Base-by-base conservation (phyloP, 176 grass and related monocot genomes). In the Bonia amplexicaulis region DNA sequence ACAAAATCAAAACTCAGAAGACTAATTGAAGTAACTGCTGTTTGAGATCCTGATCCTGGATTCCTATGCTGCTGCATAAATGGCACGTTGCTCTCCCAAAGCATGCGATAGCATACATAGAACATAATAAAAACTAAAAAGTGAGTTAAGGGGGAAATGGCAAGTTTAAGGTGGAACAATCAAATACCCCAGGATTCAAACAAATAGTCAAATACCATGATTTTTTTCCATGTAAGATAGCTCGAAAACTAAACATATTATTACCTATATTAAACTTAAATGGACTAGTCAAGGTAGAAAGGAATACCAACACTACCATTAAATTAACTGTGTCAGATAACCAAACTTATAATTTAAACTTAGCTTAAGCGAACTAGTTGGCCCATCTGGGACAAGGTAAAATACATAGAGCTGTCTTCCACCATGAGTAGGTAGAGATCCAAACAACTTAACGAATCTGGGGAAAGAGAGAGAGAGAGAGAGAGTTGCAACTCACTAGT, bases 401-500 rank as follows among this genome's bases (percentile, higher is more conserved):
- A 47, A 14, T 63, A 51, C 22, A 25, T 33, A 73, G 17, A 64
- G 44, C 58, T 25, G 12, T 73, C 12, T 35, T 84, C 57, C 65
- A 81, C 46, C 65, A 81, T 23, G 57, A 57, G 23, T 73, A 73
- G 39, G 16, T 44, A 62, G 68, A 66, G 25, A 62, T 17, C 29
- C 54, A 82, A 29, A 59, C 1, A 82, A 41, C 22, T 55, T 58
- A 49, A 46, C 12, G 1, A 46, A 3, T 46, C 2, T 12, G 6
- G 26, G 16, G 22, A 16, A 11, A 7, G 33, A 47, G 47, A n/a
- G n/a, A n/a, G n/a, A n/a, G n/a, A n/a, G n/a, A n/a, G n/a, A n/a
- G n/a, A 53, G 71, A 60, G 46, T 23, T 58, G 79, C 15, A 64
- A 86, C 88, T 92, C 80, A 98, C 96, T 61, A 98, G 78, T 92